phyloP scores from a whole-genome alignment of 1,284 basidiomycete species.

The Ustilago bromivora region DNA sequence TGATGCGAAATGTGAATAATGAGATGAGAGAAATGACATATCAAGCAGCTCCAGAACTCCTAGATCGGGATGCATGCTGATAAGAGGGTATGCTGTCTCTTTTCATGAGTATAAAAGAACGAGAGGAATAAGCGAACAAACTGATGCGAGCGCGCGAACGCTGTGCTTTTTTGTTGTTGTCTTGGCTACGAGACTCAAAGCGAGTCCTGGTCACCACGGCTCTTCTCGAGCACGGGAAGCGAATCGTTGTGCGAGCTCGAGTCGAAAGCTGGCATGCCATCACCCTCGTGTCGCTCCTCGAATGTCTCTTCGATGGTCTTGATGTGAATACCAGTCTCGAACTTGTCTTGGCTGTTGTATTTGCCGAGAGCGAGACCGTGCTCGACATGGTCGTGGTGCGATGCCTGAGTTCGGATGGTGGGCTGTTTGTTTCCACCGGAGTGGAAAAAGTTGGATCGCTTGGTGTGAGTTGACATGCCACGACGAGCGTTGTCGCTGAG shows the following conservation, averaged over 20 bases:
- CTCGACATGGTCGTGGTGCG: slow-evolving; percentile 39
- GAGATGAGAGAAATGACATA: not conserved
- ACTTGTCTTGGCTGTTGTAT: slow-evolving; percentile 31
- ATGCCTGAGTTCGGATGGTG: slow-evolving; percentile 45
- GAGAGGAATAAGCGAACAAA: not conserved
- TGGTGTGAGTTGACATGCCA: slow-evolving; percentile 34
- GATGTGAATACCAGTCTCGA: slow-evolving; percentile 56
- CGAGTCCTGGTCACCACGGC: slow-evolving; percentile 33
- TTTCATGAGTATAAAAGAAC: slow-evolving; percentile 1
- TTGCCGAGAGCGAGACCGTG: slow-evolving; percentile 22
- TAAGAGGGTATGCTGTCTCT: slow-evolving; percentile 15
- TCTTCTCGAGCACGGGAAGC: slow-evolving; percentile 43
- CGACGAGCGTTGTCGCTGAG: slow-evolving; percentile 45
- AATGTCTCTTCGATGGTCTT: slow-evolving; percentile 60
- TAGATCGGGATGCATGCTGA: not conserved
- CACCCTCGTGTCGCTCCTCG: slow-evolving; percentile 54
- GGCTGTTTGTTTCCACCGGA: slow-evolving; percentile 45
- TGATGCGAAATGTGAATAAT: not conserved
- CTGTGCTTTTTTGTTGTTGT: not conserved
- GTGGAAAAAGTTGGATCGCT: slow-evolving; percentile 44
- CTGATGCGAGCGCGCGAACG: not conserved
- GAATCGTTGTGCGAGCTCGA: slow-evolving; percentile 52
- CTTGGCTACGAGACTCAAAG: slow-evolving; percentile 9
- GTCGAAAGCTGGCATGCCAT: slow-evolving; percentile 31
- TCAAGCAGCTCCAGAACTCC: not conserved